Evolutionary conservation across 1,284 basidiomycete genomes (phyloP).

Genomic region (Fereydounia khargensis): DNA sequence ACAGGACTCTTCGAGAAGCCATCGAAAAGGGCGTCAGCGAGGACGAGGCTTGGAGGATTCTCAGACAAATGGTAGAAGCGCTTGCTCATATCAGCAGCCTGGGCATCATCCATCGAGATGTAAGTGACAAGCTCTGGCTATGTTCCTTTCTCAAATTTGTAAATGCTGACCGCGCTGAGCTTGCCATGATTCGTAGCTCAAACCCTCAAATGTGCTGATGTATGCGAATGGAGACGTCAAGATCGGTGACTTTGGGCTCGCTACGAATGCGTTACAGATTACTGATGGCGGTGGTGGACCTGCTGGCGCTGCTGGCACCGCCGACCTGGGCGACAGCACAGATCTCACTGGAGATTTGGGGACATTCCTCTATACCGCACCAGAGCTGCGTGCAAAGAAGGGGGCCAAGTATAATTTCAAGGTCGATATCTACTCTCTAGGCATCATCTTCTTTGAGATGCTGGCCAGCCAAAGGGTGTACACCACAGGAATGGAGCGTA

Average conservation of each 20-base stretch:
- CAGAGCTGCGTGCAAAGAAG: conserved; percentile 61
- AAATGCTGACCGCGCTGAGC: conserved; percentile 66
- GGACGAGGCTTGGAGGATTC: conserved; percentile 81
- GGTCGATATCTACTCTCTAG: conserved; percentile 92
- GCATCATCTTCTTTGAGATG: conserved; percentile 96
- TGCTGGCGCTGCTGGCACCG: conserved; percentile 60
- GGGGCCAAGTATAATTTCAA: conserved; percentile 71
- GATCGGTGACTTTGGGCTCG: conserved; percentile 92
- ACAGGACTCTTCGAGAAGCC: conserved; percentile 51
- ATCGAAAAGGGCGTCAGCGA: conserved; percentile 51
- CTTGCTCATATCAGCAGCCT: conserved; percentile 81
- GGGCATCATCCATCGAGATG: conserved; percentile 90
- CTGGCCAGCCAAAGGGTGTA: conserved; percentile 69
- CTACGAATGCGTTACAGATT: conserved; percentile 50
- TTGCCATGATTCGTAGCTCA: too few species aligned
- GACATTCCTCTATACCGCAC: conserved; percentile 88
- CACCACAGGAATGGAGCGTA: conserved; percentile 81
- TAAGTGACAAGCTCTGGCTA: too few species aligned
- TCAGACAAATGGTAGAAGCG: conserved; percentile 82
- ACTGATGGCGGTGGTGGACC: conserved; percentile 30
- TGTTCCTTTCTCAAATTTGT: conserved; percentile 88
- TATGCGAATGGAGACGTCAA: conserved; percentile 74
- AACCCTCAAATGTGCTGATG: conserved; percentile 55
- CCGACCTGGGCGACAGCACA: conserved; percentile 65
- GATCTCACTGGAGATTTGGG: conserved; percentile 67